These are phyloP conservation scores for Medakamo hakoo DNA, from an alignment of 139 green algal species.

Conservation along the genomic window DNA sequence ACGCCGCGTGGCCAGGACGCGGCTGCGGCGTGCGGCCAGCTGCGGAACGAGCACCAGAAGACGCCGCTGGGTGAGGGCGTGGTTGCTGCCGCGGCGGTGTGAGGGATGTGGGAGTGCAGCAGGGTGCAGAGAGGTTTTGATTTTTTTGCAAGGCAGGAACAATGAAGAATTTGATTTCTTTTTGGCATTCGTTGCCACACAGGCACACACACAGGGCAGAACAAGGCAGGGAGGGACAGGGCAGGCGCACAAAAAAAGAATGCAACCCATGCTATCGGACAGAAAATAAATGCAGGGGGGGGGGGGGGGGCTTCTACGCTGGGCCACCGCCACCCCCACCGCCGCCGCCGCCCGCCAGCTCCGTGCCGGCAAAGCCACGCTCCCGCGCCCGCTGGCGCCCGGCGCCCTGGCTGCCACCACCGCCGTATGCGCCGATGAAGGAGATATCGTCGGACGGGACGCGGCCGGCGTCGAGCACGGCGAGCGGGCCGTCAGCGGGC, in stretches of 20 bases:
- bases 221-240: too few relatives aligned
- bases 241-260: not conserved
- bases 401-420: too few relatives aligned
- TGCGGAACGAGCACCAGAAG: constrained; percentile 86
- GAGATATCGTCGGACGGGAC: not conserved
- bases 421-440: not conserved
- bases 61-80: constrained; percentile 35
- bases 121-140: too few relatives aligned
- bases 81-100: constrained; percentile 1
- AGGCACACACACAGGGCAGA: too few relatives aligned
- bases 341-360: not conserved
- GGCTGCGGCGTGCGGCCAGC: constrained; percentile 88
- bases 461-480: not conserved
- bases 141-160: too few relatives aligned
- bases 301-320: too few relatives aligned
- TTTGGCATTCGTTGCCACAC: too few relatives aligned
- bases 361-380: not conserved
- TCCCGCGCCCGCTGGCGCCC: not conserved
- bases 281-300: too few relatives aligned
- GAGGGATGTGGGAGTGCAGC: too few relatives aligned
- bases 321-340: not conserved
- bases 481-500: not conserved
- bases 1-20: constrained; percentile 72
- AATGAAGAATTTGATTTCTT: too few relatives aligned
- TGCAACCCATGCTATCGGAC: not conserved